Evolutionary conservation across 768 basidiomycete species (phyloP), one percentile per base, ranked within the genome.

Genomic region (Trichaptum fuscoviolaceum): DNA sequence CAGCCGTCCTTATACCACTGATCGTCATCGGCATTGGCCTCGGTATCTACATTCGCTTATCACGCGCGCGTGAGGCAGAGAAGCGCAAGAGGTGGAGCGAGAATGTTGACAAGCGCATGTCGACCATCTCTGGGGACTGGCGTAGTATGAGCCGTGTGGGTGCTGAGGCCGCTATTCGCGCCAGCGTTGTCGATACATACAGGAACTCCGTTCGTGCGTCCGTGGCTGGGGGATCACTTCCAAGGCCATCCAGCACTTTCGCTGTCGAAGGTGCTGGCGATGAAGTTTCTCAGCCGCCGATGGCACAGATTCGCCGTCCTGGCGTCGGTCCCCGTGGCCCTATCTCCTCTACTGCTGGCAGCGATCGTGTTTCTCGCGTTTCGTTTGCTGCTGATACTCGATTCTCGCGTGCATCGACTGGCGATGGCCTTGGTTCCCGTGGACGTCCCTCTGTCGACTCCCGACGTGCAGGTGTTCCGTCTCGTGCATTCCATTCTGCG

Each of bases 61-160:
- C 75, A 63, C 85, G 92, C 67, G 71, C 75, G 34, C 82, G 76
- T 68, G 79, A 80, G 63, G 78, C 77, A 65, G 79, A 83, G 30
- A 82, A 89, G 73, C 81, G 84, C 71, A 82, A 78, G 74, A 80
- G 81, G 24, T 94, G 85, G 81, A 86, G 83, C 57, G 82, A 87
- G 73, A 83, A 80, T 10, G 75, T 94, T 74, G 92, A 94, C 78
- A 87, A 86, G 75, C 89, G 92, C 75, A 93, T 94, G 92, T 89
- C 87, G 1, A 90, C 88, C 62, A 91, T 93, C 69, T 88, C 87
- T 7, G 78, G 82, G 23, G 89, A 92, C 72, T 93, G 92, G 92
- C 89, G 88, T 74, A 81, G 83, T 58, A 86, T 92, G 70, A 85
- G 88, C 8, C 78, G 81, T 6, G 87, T 84, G 4, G 92, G 90